Evolutionary conservation across 2,329 filamentous ascomycete genomes (phyloP).

Genomic region (Fusarium sp.): DNA sequence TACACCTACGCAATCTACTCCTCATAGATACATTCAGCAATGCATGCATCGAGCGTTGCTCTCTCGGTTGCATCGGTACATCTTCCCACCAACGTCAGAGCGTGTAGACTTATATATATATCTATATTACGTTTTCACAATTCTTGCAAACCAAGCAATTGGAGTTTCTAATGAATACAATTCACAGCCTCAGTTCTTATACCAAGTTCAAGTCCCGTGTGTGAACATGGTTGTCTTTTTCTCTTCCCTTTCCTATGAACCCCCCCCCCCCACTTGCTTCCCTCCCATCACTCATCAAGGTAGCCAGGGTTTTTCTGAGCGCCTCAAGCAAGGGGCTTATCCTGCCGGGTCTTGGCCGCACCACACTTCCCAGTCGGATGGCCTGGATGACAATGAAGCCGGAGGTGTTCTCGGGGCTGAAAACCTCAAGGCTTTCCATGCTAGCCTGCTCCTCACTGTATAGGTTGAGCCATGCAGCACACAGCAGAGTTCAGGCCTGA

Average conservation of each 20-base stretch:
- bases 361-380: neutral
- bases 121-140: too few relatives aligned
- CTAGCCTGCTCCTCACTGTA: too few relatives aligned
- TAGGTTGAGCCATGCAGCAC: neutral
- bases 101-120: too few relatives aligned
- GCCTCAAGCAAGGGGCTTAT: neutral
- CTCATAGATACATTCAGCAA: neutral
- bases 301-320: neutral
- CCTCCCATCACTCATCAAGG: neutral
- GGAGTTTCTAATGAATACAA: neutral
- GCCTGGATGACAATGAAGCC: neutral
- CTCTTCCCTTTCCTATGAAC: neutral
- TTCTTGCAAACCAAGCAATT: neutral
- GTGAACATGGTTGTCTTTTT: neutral
- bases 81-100: too few relatives aligned
- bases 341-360: neutral
- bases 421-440: too few relatives aligned
- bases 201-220: neutral
- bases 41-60: neutral
- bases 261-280: neutral
- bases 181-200: neutral
- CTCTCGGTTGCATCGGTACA: neutral
- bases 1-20: neutral
- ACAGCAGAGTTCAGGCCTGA: neutral
- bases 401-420: too few relatives aligned